phyloP scores from a whole-genome alignment of 2,329 filamentous ascomycete species.

The Fusarium avenaceum region DNA sequence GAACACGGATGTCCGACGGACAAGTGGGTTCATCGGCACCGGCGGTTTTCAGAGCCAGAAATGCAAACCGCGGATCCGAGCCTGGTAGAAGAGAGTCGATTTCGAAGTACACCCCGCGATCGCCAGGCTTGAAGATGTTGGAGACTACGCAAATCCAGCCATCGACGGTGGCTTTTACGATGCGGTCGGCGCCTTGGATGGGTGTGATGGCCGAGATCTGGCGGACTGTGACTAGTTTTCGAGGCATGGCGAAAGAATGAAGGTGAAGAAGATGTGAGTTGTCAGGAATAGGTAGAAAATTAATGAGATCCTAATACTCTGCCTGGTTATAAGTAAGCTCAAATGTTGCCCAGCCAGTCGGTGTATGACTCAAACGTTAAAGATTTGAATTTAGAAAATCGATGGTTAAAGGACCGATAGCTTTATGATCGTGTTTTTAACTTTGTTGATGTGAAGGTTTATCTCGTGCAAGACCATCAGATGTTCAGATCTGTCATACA shows the following conservation, averaged over 20 bases:
- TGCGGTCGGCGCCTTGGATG: conserved; percentile 41
- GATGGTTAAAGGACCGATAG: conserved; percentile 5
- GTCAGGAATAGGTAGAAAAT: not conserved
- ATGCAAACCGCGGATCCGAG: conserved; percentile 37
- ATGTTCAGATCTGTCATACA: not conserved
- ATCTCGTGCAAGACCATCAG: not conserved
- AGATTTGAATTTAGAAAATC: not conserved
- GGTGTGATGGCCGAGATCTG: conserved; percentile 33
- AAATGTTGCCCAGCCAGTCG: not conserved
- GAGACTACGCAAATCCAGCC: conserved; percentile 45
- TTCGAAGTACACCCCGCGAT: conserved; percentile 42
- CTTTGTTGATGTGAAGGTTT: not conserved
- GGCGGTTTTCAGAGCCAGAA: conserved; percentile 22
- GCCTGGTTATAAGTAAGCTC: not conserved
- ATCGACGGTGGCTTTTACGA: conserved; percentile 38
- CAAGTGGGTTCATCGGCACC: not conserved
- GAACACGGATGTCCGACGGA: conserved; percentile 37
- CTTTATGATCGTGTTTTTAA: not conserved
- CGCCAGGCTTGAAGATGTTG: conserved; percentile 32
- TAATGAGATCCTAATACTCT: not conserved
- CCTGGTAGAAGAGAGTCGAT: conserved; percentile 45
- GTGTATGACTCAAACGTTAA: conserved; percentile 30
- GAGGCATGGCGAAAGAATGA: conserved; percentile 25
- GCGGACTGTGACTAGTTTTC: conserved; percentile 44
- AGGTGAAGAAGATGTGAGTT: not conserved